Evolutionary conservation across 495 filamentous ascomycete genomes (phyloP).

Genomic region (Aspergillus affinis): DNA sequence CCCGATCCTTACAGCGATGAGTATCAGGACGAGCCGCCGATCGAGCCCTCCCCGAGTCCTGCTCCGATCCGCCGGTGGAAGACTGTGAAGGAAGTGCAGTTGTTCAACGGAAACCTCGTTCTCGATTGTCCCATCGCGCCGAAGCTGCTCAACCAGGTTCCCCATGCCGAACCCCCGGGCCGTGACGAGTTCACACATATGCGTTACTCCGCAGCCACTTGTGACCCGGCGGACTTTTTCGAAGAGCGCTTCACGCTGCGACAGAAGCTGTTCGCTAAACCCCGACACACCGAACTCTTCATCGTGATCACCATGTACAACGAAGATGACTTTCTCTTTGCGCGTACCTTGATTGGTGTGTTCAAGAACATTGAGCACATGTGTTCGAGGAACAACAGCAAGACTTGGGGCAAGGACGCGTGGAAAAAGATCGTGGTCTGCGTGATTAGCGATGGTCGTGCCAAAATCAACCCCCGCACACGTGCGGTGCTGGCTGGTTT

Average conservation of each 20-base stretch:
- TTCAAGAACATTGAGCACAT: slow-evolving; percentile 99
- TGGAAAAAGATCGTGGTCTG: slow-evolving; percentile 99
- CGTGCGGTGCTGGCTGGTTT: slow-evolving; percentile 86
- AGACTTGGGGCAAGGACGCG: slow-evolving; percentile 97
- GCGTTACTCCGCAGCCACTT: slow-evolving; percentile 96
- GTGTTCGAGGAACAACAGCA: slow-evolving; percentile 85
- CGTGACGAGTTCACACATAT: slow-evolving; percentile 99
- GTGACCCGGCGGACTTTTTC: slow-evolving; percentile 87
- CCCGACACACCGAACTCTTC: slow-evolving; percentile 92
- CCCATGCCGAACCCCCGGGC: slow-evolving; percentile 74
- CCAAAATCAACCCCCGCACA: slow-evolving; percentile 94
- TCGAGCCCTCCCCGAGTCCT: slow-evolving; percentile 54
- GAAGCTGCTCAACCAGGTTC: slow-evolving; percentile 78
- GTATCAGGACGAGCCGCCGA: slow-evolving; percentile 43
- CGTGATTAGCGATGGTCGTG: slow-evolving; percentile 96
- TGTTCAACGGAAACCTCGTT: slow-evolving; percentile 96
- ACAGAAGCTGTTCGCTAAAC: slow-evolving; percentile 90
- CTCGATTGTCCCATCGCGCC: slow-evolving; percentile 96
- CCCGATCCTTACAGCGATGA: slow-evolving; percentile 52
- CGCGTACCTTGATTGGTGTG: slow-evolving; percentile 94
- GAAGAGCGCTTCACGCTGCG: slow-evolving; percentile 88
- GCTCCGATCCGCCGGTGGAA: slow-evolving; percentile 88
- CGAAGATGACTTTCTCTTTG: slow-evolving; percentile 95
- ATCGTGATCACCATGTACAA: slow-evolving; percentile 99
- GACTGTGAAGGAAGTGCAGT: slow-evolving; percentile 95